These are phyloP conservation scores for Ceratocystiopsis minuta DNA, from an alignment of 2,329 filamentous ascomycete genomes.

Conservation along the genomic window DNA sequence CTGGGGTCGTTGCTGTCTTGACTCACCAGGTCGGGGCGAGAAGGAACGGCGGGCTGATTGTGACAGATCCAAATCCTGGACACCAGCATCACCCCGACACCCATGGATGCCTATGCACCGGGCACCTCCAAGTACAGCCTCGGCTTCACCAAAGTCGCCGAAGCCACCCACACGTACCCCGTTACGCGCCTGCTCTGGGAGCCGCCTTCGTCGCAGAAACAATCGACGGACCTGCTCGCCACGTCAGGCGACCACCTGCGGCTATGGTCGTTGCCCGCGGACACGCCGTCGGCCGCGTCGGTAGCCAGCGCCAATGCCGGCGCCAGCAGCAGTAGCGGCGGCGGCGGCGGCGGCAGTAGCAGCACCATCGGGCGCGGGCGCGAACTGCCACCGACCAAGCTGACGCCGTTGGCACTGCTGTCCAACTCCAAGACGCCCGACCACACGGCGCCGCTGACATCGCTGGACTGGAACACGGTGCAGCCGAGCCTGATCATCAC, in stretches of 20 bases:
- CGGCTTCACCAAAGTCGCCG: slow-evolving; percentile 84
- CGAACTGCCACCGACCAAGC: slow-evolving; percentile 49
- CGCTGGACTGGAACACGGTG: slow-evolving; percentile 93
- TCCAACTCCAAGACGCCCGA: slow-evolving; percentile 98
- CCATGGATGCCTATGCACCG: slow-evolving; percentile 48
- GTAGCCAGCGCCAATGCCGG: too few species aligned
- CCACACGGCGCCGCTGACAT: slow-evolving; percentile 90
- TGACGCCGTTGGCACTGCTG: slow-evolving; percentile 79
- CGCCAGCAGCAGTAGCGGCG: too few species aligned
- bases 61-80: slow-evolving; percentile 88
- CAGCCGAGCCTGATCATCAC: slow-evolving; percentile 96
- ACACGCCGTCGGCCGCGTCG: slow-evolving; percentile 33
- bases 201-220: slow-evolving; percentile 83
- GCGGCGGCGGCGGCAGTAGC: slow-evolving; percentile 22
- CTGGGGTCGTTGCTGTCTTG: neutral
- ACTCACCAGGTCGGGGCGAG: too few species aligned
- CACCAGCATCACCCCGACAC: slow-evolving; percentile 57
- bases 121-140: slow-evolving; percentile 57
- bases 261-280: slow-evolving; percentile 75
- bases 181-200: slow-evolving; percentile 94
- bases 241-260: slow-evolving; percentile 90
- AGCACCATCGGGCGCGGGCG: slow-evolving; percentile 19
- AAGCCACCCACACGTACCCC: slow-evolving; percentile 94
- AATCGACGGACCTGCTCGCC: slow-evolving; percentile 83
- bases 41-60: neutral